Evolutionary conservation across 2,329 filamentous ascomycete genomes (phyloP).

Genomic region (Colletotrichum eremochloae): DNA sequence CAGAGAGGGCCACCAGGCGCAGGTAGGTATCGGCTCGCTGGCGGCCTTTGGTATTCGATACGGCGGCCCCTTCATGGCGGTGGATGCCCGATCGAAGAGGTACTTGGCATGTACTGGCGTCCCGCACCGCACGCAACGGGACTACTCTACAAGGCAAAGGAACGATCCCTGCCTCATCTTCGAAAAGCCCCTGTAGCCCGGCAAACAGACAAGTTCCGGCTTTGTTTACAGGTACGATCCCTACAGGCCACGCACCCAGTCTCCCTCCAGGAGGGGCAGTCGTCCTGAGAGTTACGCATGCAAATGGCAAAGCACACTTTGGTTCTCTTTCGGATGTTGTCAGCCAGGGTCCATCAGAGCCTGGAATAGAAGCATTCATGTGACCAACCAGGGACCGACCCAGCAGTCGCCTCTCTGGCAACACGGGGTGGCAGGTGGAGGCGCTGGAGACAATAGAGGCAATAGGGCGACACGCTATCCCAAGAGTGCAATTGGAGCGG

Average conservation of each 20-base stretch:
- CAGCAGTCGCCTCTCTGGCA: neutral
- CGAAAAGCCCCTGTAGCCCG: conserved; percentile 12
- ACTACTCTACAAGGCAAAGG: conserved; percentile 12
- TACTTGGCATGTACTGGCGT: conserved; percentile 31
- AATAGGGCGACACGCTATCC: conserved; percentile 11
- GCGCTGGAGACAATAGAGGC: conserved; percentile 5
- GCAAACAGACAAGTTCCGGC: conserved; percentile 27
- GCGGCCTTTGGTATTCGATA: conserved; percentile 18
- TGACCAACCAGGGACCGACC: conserved; percentile 8
- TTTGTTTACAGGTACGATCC: conserved; percentile 34
- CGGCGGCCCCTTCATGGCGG: conserved; percentile 8
- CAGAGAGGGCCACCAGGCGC: conserved; percentile 8
- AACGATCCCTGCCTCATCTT: conserved; percentile 28
- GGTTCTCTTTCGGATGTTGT: neutral
- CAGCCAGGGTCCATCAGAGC: neutral
- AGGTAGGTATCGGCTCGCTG: conserved; percentile 17
- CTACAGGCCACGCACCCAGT: conserved; percentile 34
- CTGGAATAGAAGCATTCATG: conserved; percentile 25
- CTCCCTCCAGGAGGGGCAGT: neutral
- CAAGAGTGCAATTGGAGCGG: conserved; percentile 13
- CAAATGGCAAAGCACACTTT: conserved; percentile 7
- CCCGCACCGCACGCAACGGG: conserved; percentile 27
- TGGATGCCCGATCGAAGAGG: conserved; percentile 9
- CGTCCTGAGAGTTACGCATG: conserved; percentile 1
- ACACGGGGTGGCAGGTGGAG: conserved; percentile 4